Percentiles rank a stretch among this genome's conserved stretches.
Conservation (phyloP, 129 eudicot species). For the Chrysanthemum lavandulifolium region DNA sequence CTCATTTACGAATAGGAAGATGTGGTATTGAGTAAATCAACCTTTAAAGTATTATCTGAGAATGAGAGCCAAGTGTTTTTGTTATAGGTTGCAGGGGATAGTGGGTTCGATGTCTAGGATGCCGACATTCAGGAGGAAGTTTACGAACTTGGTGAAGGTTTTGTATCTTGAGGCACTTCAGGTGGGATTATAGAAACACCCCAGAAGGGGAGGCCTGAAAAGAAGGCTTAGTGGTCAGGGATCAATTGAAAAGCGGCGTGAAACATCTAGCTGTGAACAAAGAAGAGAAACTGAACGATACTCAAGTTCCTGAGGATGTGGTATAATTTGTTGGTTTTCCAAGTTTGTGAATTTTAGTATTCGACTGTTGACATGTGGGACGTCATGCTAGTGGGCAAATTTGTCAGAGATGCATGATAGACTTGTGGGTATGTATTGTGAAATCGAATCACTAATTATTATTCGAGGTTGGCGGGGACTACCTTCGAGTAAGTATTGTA, state of each 20-base stretch:
- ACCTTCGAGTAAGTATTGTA: no score
- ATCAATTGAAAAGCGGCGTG: slow-evolving; percentile 19
- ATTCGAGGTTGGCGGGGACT: no score
- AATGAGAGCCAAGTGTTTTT: not conserved
- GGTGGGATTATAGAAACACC: slow-evolving; percentile 38
- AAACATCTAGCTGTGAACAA: slow-evolving; percentile 23
- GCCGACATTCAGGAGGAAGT: slow-evolving; percentile 82
- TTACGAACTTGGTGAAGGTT: slow-evolving; percentile 67
- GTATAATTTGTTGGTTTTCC: slow-evolving; percentile 23
- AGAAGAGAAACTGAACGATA: slow-evolving; percentile 21
- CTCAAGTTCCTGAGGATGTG: slow-evolving; percentile 25
- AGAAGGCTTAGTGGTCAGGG: slow-evolving; percentile 36
- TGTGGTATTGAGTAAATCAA: no score
- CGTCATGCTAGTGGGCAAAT: no score
- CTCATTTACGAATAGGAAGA: no score
- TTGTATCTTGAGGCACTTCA: slow-evolving; percentile 72
- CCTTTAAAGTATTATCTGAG: not conserved
- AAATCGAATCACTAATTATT: no score
- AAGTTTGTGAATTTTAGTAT: not conserved
- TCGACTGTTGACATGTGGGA: not conserved
- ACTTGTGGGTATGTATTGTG: no score
- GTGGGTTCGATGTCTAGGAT: slow-evolving; percentile 76
- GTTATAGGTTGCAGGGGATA: slow-evolving; percentile 75
- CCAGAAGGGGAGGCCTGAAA: slow-evolving; percentile 30
- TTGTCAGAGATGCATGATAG: not conserved